Evolutionary conservation across 202 grass and related monocot genomes (phyloP), one percentile per base, ranked within the genome.

Genomic region (Elaeis oleifera): DNA sequence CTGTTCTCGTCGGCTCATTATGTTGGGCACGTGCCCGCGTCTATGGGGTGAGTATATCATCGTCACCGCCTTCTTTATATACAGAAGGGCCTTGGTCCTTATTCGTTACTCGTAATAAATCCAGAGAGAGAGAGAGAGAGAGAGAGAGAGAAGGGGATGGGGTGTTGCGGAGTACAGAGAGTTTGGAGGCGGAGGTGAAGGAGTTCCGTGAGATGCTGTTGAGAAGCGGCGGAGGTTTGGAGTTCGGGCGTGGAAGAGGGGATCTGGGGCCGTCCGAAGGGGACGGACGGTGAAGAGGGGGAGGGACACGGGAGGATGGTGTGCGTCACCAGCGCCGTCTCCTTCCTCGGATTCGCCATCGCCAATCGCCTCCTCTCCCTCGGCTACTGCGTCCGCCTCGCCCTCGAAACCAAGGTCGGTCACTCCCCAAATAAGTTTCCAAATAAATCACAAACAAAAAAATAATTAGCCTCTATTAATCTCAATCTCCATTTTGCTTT

Each of bases 341-440:
- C 88, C 8, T 92, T 89, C 64, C 79, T 97, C 73, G 84, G 92
- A 0, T 89, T 96, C 87, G 79, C 91, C 79, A 63, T 96, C 64
- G 91, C 86, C 54, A 86, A 91, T 61, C 84, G 84, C 71, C 87
- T 97, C 63, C 87, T 97, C 18, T 79, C 76, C 50, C 79, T 82
- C 56, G 92, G 92, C 0, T 97, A 97, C 87, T 81, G 76, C 83
- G 92, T 97, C 23, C 80, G 81, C 69, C 81, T 97, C 74, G 87
- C 88, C 58, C 87, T 97, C 24, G 92, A 97, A 91, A 79, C 23
- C 87, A 97, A 84, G 92, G 92, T 97, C 59, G 65, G 71, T 52
- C 1, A 3, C 49, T 23, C 24, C 16, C n/a, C 18, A 18, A 4
- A 6, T 57, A 13, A 2, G 1, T 13, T 13, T 13, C 5, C 36